A percentile compares a stretch with the other conserved stretches of the same genome.
These are phyloP conservation scores for sweet orange (Citrus sinensis) DNA, from an alignment of 345 rosid species.

Conservation along the genomic window DVS_A1.0 CM039163.1:41279001-41279500, in stretches of 20 bases:
- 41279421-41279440: not conserved
- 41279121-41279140: too few relatives aligned
- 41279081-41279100: too few relatives aligned
- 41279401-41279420: not conserved
- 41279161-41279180: conserved; percentile 10
- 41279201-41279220: conserved; percentile 29
- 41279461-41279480: too few relatives aligned
- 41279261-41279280: conserved; percentile 70
- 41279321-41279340: conserved; percentile 66
- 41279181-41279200: conserved; percentile 14
- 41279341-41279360: conserved; percentile 88
- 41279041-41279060: too few relatives aligned
- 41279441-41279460: not conserved
- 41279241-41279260: conserved; percentile 46
- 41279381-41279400: not conserved
- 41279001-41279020: not conserved
- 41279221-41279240: conserved; percentile 40
- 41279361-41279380: conserved; percentile 56
- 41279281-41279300: conserved; percentile 33
- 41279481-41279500: too few relatives aligned
- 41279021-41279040: not conserved
- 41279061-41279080: too few relatives aligned
- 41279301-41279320: conserved; percentile 33
- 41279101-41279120: too few relatives aligned
- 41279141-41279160: not conserved